These are phyloP conservation scores for Hyaloscypha hepaticicola DNA, from an alignment of 495 filamentous ascomycete genomes.

Conservation along the genomic window DNA sequence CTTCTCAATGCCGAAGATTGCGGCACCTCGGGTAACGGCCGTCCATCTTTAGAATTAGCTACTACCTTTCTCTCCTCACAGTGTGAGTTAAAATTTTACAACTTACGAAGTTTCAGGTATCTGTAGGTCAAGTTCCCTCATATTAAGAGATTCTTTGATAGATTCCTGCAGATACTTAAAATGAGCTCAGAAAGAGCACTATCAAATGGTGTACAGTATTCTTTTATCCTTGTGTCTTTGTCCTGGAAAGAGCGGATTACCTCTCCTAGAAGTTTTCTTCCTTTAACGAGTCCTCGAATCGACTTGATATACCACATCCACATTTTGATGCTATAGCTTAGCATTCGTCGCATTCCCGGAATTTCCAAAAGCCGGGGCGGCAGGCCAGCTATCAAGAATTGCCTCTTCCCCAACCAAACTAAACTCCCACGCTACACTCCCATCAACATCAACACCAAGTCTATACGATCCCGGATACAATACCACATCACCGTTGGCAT, in stretches of 20 bases:
- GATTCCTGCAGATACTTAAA: constrained; percentile 19
- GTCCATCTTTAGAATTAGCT: constrained; percentile 11
- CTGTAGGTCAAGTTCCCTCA: constrained; percentile 11
- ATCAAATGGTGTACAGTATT: too few species aligned
- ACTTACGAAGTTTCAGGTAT: constrained; percentile 22
- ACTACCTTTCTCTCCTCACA: neutral
- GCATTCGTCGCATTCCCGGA: constrained; percentile 1
- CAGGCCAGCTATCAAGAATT: constrained; percentile 47
- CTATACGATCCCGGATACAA: constrained; percentile 67
- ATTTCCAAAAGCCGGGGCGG: constrained; percentile 16
- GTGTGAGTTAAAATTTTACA: neutral
- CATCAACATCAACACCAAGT: constrained; percentile 53
- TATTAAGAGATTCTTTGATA: constrained; percentile 13
- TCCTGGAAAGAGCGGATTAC: too few species aligned
- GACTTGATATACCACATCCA: too few species aligned
- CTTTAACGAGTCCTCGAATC: too few species aligned
- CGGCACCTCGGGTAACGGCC: constrained; percentile 23
- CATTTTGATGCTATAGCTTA: too few species aligned
- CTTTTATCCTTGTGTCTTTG: too few species aligned
- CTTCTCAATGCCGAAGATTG: constrained; percentile 25
- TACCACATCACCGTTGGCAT: constrained; percentile 57
- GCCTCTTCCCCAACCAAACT: constrained; percentile 43
- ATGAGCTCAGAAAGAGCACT: too few species aligned
- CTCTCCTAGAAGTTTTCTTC: too few species aligned
- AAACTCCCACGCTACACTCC: constrained; percentile 39